Evolutionary conservation across 1,284 basidiomycete genomes (phyloP).

Genomic region (Boletus subluridellus): DNA sequence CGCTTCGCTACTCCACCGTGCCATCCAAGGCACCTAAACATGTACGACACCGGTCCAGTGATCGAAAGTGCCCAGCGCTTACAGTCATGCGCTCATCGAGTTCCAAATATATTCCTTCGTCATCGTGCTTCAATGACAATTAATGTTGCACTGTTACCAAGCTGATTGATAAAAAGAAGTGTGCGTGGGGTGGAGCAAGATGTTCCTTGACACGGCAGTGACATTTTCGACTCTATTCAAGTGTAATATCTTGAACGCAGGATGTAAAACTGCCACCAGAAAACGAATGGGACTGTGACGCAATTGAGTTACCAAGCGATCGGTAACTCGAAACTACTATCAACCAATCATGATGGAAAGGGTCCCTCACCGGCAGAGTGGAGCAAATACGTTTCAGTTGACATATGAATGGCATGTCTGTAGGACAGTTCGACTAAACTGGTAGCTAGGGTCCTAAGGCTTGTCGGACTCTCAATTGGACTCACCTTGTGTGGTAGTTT

Average conservation of each 20-base stretch:
- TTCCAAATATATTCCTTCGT: slow-evolving; percentile 2
- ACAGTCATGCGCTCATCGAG: neutral
- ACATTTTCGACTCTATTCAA: neutral
- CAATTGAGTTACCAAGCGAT: neutral
- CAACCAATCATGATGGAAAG: neutral
- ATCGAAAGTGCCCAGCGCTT: neutral
- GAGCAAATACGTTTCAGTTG: slow-evolving; percentile 24
- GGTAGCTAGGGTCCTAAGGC: too few relatives aligned
- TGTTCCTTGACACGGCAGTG: neutral
- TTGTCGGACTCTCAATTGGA: too few relatives aligned
- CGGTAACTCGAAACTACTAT: neutral
- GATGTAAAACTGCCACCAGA: neutral
- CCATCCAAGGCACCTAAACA: neutral
- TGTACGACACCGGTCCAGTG: neutral
- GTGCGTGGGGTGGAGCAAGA: neutral
- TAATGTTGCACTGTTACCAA: neutral
- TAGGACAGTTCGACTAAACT: neutral
- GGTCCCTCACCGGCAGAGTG: slow-evolving; percentile 14
- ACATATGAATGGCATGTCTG: slow-evolving; percentile 1
- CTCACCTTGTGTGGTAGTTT: too few relatives aligned
- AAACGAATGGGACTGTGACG: neutral
- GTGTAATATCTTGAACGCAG: neutral
- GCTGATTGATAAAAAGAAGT: too few relatives aligned
- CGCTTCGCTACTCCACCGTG: neutral
- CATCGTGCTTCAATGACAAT: neutral